These are phyloP conservation scores for Senna siamea DNA, from an alignment of 306 rosid species.

Conservation along the genomic window DNA sequence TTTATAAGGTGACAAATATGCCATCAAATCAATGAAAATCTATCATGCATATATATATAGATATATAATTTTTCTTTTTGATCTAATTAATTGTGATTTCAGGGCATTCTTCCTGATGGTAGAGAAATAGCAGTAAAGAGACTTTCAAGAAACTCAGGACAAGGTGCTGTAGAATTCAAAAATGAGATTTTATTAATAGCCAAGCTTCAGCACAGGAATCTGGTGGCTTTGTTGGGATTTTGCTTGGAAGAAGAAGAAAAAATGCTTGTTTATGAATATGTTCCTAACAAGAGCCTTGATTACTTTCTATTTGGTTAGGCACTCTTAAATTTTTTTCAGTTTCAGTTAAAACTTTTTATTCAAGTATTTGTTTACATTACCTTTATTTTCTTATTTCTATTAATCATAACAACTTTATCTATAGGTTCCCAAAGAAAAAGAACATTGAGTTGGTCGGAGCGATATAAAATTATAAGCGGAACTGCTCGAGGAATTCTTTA, in stretches of 20 bases:
- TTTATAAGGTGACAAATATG: conserved; percentile 27
- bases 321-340: background rate
- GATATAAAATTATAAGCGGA: background rate
- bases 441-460: background rate
- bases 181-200: background rate
- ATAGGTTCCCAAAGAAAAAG: conserved; percentile 8
- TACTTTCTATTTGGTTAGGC: background rate
- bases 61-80: background rate
- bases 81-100: background rate
- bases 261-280: conserved; percentile 6
- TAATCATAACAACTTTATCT: background rate
- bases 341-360: background rate
- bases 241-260: background rate
- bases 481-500: background rate
- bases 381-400: background rate
- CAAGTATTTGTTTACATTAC: background rate
- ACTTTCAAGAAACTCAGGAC: background rate
- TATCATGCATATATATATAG: background rate
- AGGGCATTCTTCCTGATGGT: background rate
- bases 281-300: background rate
- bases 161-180: background rate
- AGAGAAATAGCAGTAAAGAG: background rate
- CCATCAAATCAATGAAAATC: background rate
- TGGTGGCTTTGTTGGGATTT: background rate
- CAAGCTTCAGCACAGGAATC: background rate